Evolutionary conservation across 106 monocot species (phyloP), one percentile per base, ranked within the genome.

Genomic region (Cymbidium sinense): DNA sequence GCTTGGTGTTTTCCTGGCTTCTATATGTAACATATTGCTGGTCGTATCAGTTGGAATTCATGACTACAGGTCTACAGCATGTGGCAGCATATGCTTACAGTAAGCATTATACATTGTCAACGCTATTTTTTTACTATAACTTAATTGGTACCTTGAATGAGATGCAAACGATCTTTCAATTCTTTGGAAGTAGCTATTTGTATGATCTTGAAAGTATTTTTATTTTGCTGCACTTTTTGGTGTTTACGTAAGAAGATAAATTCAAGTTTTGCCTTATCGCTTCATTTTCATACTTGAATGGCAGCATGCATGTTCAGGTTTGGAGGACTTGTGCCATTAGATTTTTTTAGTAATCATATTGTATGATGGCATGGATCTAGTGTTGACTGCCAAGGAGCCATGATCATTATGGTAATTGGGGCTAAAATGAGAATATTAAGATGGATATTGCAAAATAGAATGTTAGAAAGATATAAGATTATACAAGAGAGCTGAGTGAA

Each of bases 81-180:
- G 82, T 99, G 95, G 99, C 77, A 95, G 37, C 83, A 91, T 43
- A 94, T 99, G 88, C 87, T 81, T 55, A 95, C 95, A 82, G 99
- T 99, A 87, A 82, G 82, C 31, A 64, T n/a, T 80, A 27, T 20
- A 58, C 72, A 25, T 39, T 81, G 41, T 52, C 54, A n/a, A n/a
- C 64, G 29, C 31, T 33, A 71, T 71, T 71, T 71, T 36, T 39
- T 71, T n/a, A 37, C 2, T 28, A 37, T 7, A 67, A 67, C 12
- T 9, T 33, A 3, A 31, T 33, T 67, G 33, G 33, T 67, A 33
- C 29, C 33, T 13, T 33, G 10, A 15, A 67, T 67, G 31, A 31
- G 29, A 33, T 67, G 1, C 33, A 17, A 67, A 67, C 8, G 33
- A 67, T 33, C 3, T 17, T 67, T 31, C 65, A 31, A 31, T 67